Evolutionary conservation across 441 rosid genomes (phyloP).

Genomic region (Populus hybrid): DNA sequence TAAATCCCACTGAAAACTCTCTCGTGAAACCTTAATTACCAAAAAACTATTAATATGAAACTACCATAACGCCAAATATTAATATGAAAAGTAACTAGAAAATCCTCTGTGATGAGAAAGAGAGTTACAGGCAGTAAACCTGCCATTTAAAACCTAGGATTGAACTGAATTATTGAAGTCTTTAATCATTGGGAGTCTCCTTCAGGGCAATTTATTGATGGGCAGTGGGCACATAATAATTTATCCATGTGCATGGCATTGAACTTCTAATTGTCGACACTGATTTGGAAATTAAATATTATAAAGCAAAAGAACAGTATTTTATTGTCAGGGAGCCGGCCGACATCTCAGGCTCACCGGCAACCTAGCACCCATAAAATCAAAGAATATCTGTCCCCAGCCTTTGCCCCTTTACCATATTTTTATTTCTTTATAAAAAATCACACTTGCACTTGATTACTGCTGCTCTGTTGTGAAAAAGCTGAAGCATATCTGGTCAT

Average conservation of each 20-base stretch:
- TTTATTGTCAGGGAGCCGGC: slow-evolving; percentile 18
- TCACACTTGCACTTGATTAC: neutral
- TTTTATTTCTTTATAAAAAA: neutral
- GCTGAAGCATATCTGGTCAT: neutral
- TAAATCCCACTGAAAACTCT: too few species aligned
- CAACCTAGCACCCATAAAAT: slow-evolving; percentile 1
- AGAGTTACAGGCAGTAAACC: neutral
- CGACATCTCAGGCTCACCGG: slow-evolving; percentile 14
- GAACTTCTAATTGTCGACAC: neutral
- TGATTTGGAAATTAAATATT: neutral
- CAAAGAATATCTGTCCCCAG: slow-evolving; percentile 14
- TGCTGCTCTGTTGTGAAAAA: neutral
- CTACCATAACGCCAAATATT: too few species aligned
- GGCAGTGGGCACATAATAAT: neutral
- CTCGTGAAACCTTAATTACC: too few species aligned
- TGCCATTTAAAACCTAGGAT: neutral
- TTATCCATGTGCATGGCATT: slow-evolving; percentile 4
- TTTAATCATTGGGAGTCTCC: neutral
- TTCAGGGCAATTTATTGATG: too few species aligned
- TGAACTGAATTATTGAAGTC: neutral
- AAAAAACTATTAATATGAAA: too few species aligned
- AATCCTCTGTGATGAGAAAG: neutral
- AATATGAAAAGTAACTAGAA: too few species aligned
- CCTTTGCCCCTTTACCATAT: neutral
- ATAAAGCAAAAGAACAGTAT: neutral